A percentile compares a stretch with the other conserved stretches of the same genome.
phyloP scores from a whole-genome alignment of 73 alveolate genomes.

The Paramecium octaurelia region DNA sequence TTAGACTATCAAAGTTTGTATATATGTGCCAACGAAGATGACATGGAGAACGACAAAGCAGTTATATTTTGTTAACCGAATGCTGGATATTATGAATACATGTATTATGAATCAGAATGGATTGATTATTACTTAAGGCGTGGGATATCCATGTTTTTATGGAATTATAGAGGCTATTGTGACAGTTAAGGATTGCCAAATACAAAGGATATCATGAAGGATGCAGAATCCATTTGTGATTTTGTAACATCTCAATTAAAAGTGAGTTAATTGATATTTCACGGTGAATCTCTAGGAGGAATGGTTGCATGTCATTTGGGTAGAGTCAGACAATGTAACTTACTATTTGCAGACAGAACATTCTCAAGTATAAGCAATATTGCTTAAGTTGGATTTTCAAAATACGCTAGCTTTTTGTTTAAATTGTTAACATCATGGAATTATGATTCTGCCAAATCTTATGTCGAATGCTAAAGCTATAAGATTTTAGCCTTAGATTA shows the following conservation, averaged over 20 bases:
- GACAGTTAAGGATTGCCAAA: constrained; percentile 79
- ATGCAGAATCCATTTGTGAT: constrained; percentile 71
- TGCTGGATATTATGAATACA: constrained; percentile 87
- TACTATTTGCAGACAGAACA: constrained; percentile 80
- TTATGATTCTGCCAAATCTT: constrained; percentile 60
- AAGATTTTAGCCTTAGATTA: constrained; percentile 73
- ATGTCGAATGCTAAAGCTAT: constrained; percentile 65
- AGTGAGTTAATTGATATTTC: constrained; percentile 64
- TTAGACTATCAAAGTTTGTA: not conserved
- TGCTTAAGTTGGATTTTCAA: constrained; percentile 68
- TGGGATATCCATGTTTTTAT: constrained; percentile 77
- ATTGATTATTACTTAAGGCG: constrained; percentile 69
- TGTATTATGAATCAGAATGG: constrained; percentile 82
- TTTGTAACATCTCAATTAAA: constrained; percentile 54
- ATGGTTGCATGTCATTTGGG: constrained; percentile 77
- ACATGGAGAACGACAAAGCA: constrained; percentile 57
- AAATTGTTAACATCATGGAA: constrained; percentile 66
- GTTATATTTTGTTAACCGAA: constrained; percentile 87
- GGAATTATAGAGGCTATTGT: constrained; percentile 94
- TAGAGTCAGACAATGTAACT: constrained; percentile 61
- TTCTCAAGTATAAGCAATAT: constrained; percentile 67
- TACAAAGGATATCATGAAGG: constrained; percentile 59
- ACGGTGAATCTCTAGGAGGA: constrained; percentile 85
- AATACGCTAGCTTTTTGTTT: constrained; percentile 60
- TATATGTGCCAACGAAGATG: not conserved